These are phyloP conservation scores for Mortierella sp. DNA, from an alignment of 371 early-diverging fungal genomes.

Conservation along the genomic window DNA sequence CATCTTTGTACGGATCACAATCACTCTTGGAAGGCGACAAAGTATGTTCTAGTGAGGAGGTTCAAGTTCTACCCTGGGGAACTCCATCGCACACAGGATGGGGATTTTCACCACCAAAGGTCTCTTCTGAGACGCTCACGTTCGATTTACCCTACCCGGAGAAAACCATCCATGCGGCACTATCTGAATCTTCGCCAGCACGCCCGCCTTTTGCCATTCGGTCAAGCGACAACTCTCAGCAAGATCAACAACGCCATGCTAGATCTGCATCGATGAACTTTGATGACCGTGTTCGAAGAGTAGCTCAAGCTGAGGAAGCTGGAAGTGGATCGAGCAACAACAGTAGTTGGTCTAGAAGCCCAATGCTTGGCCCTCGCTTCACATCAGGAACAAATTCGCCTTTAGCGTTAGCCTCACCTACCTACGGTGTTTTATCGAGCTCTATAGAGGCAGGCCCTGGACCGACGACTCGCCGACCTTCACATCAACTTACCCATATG, in stretches of 20 bases:
- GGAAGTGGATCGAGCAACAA: slow-evolving; percentile 32
- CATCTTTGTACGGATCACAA: slow-evolving; percentile 9
- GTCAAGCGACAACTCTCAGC: slow-evolving; percentile 10
- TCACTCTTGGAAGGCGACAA: slow-evolving; percentile 16
- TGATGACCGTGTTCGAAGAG: slow-evolving; percentile 43
- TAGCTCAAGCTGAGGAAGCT: slow-evolving; percentile 19
- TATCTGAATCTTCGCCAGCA: slow-evolving; percentile 13
- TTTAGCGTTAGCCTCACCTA: slow-evolving; percentile 16
- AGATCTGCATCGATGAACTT: slow-evolving; percentile 45
- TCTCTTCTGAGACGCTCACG: slow-evolving; percentile 3
- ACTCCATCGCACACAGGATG: slow-evolving; percentile 55
- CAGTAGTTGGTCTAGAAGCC: slow-evolving; percentile 45
- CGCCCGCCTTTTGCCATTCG: slow-evolving; percentile 24
- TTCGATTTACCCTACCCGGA: slow-evolving; percentile 22
- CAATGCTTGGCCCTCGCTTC: slow-evolving; percentile 38
- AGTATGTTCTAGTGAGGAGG: slow-evolving; percentile 27
- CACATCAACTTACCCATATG: slow-evolving; percentile 25
- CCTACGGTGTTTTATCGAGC: slow-evolving; percentile 9
- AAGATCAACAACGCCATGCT: slow-evolving; percentile 40
- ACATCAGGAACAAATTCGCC: slow-evolving; percentile 39
- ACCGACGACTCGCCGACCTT: slow-evolving; percentile 12
- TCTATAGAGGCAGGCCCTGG: slow-evolving; percentile 13
- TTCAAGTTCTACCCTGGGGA: slow-evolving; percentile 37
- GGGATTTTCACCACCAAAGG: slow-evolving; percentile 55
- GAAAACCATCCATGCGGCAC: background rate